These are phyloP conservation scores for Prunus salicina DNA, from an alignment of 306 rosid genomes.

Conservation along the genomic window DNA sequence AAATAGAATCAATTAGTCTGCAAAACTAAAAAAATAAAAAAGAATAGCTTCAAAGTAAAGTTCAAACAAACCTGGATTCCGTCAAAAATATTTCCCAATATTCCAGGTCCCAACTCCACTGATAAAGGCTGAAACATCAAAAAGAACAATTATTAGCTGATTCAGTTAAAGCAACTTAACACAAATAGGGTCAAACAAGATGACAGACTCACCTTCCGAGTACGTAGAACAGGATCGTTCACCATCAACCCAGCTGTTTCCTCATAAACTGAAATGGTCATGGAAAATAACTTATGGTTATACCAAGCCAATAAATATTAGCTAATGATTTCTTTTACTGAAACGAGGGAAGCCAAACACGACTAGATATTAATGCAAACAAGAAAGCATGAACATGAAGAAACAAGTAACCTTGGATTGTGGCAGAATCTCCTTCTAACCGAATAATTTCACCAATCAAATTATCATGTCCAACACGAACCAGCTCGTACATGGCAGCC, in stretches of 20 bases:
- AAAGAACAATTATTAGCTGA: conserved; percentile 26
- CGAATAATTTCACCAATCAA: conserved; percentile 98
- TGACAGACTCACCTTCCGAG: conserved; percentile 67
- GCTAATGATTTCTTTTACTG: neutral
- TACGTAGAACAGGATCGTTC: conserved; percentile 91
- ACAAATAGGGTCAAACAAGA: neutral
- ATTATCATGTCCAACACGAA: conserved; percentile 90
- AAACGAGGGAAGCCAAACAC: neutral
- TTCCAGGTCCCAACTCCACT: conserved; percentile 99
- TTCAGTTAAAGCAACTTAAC: conserved; percentile 10
- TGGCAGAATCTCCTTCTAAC: conserved; percentile 94
- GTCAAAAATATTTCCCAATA: conserved; percentile 93
- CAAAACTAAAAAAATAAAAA: neutral
- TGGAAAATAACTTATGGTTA: neutral
- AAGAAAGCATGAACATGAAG: neutral
- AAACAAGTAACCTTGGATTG: conserved; percentile 74
- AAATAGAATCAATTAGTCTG: neutral
- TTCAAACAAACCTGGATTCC: conserved; percentile 86
- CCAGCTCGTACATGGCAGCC: conserved; percentile 98
- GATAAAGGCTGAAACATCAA: conserved; percentile 75
- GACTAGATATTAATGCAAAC: neutral
- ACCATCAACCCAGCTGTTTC: conserved; percentile 97
- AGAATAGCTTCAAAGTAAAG: conserved; percentile 10
- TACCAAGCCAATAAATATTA: neutral
- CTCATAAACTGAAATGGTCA: conserved; percentile 75